These are phyloP conservation scores for Lasiodiplodia theobromae DNA, from an alignment of 2,329 filamentous ascomycete genomes.

Conservation along the genomic window DNA sequence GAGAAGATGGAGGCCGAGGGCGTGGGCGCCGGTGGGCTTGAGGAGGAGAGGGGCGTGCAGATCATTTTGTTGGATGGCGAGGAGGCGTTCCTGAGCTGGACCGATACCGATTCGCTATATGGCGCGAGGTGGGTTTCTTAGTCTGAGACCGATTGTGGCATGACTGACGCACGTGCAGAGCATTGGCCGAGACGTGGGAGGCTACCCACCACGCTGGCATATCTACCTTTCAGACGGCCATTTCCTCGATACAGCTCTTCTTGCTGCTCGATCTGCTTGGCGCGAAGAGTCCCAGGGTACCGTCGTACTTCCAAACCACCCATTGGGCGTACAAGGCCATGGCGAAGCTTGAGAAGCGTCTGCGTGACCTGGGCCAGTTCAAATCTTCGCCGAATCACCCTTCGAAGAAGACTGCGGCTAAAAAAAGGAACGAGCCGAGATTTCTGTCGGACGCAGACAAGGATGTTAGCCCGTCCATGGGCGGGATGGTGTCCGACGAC, in stretches of 20 bases:
- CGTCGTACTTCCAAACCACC: slow-evolving; percentile 87
- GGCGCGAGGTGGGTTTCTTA: slow-evolving; percentile 70
- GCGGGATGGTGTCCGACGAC: slow-evolving; percentile 76
- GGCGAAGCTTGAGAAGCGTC: slow-evolving; percentile 74
- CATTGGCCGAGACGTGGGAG: slow-evolving; percentile 86
- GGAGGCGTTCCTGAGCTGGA: slow-evolving; percentile 87
- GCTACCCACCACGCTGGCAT: slow-evolving; percentile 69
- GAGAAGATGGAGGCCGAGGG: slow-evolving; percentile 70
- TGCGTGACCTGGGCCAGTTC: slow-evolving; percentile 71
- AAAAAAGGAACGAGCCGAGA: slow-evolving; percentile 42
- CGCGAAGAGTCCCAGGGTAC: slow-evolving; percentile 69
- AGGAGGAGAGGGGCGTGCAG: slow-evolving; percentile 83
- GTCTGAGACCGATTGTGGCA: neutral
- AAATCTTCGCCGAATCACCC: slow-evolving; percentile 65
- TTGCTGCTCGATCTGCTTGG: slow-evolving; percentile 92
- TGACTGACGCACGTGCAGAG: slow-evolving; percentile 41
- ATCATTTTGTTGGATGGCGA: slow-evolving; percentile 92
- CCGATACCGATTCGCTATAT: slow-evolving; percentile 82
- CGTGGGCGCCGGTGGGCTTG: slow-evolving; percentile 51
- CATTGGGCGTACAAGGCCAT: slow-evolving; percentile 91
- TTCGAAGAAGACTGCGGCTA: slow-evolving; percentile 41
- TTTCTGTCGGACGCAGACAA: slow-evolving; percentile 75
- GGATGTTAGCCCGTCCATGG: slow-evolving; percentile 53
- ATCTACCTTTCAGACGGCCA: slow-evolving; percentile 75
- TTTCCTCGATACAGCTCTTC: slow-evolving; percentile 85